Conservation (phyloP, 352 stramenopile species). For the Phytophthora pistaciae region DNA sequence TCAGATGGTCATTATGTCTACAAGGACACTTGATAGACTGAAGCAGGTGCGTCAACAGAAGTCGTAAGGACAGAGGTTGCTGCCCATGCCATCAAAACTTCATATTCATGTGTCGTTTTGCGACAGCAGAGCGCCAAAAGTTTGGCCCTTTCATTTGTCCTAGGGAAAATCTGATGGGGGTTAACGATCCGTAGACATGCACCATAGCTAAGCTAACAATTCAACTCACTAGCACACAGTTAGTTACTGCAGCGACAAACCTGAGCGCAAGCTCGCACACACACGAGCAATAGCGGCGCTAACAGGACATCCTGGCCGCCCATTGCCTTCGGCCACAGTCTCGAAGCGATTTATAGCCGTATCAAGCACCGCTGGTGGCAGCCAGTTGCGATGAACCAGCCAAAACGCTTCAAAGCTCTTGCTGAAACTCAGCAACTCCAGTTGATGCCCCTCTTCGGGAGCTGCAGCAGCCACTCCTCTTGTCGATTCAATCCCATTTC, state of each 20-base stretch:
- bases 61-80: too few relatives aligned
- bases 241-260: constrained; percentile 1
- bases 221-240: not conserved
- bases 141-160: too few relatives aligned
- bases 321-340: not conserved
- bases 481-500: not conserved
- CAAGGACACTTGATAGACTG: too few relatives aligned
- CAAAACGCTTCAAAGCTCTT: constrained; percentile 30
- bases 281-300: constrained; percentile 10
- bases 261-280: constrained; percentile 7
- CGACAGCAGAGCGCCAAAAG: too few relatives aligned
- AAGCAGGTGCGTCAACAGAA: too few relatives aligned
- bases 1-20: too few relatives aligned
- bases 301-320: constrained; percentile 5
- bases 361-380: constrained; percentile 23
- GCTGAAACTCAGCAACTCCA: constrained; percentile 10
- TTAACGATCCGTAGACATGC: not conserved
- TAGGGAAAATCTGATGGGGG: too few relatives aligned
- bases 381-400: constrained; percentile 30
- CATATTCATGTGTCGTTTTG: too few relatives aligned
- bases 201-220: not conserved
- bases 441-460: not conserved
- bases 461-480: not conserved
- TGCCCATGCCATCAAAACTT: too few relatives aligned
- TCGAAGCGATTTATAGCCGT: constrained; percentile 9